A percentile compares a stretch with the other conserved stretches of the same genome.
Conservation (phyloP, 352 stramenopile species). For the Phytophthora ohioensis region DNA sequence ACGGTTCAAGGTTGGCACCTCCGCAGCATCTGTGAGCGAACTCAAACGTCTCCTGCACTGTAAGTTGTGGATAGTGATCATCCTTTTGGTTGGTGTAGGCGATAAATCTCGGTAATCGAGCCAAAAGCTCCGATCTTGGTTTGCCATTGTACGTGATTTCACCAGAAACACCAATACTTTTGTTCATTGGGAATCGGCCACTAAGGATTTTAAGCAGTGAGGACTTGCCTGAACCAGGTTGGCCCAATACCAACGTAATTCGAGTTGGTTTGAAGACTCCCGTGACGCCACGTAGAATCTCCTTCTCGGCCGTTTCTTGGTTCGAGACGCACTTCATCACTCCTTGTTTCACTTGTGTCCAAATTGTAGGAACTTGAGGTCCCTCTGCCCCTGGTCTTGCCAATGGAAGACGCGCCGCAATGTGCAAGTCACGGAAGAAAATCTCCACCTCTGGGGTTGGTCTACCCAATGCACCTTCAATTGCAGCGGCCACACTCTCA, state of each 20-base stretch:
- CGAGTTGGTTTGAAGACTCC: conserved; percentile 46
- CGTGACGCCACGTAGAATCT: conserved; percentile 47
- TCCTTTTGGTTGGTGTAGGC: conserved; percentile 77
- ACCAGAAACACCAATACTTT: conserved; percentile 48
- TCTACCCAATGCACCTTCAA: conserved; percentile 48
- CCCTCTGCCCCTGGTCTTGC: conserved; percentile 34
- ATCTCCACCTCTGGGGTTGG: conserved; percentile 64
- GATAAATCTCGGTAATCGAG: conserved; percentile 45
- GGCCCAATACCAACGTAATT: conserved; percentile 53
- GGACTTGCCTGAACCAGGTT: conserved; percentile 55
- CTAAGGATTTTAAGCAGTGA: conserved; percentile 50
- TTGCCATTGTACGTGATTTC: conserved; percentile 59
- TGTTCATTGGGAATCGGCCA: conserved; percentile 52
- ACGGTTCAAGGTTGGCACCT: conserved; percentile 53
- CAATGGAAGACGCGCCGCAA: conserved; percentile 40
- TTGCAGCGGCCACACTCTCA: conserved; percentile 47
- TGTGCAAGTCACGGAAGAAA: conserved; percentile 58
- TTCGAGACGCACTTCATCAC: conserved; percentile 30
- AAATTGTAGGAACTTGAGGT: conserved; percentile 41
- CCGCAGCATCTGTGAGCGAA: conserved; percentile 90
- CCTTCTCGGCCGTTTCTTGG: conserved; percentile 44
- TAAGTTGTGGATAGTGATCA: conserved; percentile 87
- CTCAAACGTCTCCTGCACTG: conserved; percentile 93
- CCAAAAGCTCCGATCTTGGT: conserved; percentile 31
- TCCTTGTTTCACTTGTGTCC: conserved; percentile 39